Base-by-base conservation (phyloP, 2,329 filamentous ascomycete genomes). In the Apiospora pterosperma region DNA sequence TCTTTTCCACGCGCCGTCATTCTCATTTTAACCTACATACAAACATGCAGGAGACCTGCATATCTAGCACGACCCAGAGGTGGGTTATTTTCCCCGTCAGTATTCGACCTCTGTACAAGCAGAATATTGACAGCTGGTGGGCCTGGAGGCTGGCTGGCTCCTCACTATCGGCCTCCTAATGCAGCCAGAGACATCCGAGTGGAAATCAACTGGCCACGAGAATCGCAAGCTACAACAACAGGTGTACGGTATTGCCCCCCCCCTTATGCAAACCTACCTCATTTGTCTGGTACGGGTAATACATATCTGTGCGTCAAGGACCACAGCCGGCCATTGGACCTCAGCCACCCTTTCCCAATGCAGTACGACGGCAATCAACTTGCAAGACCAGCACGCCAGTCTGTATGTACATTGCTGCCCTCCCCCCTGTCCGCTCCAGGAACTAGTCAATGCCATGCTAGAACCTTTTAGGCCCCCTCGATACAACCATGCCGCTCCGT, bases 401-500 rank as follows among this genome's bases (percentile, higher is more conserved):
- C n/a, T n/a, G 48, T 31, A 34, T 28, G 16, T 55, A 11, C 12
- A 25, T 19, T 34, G 23, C 21, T 14, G 25, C 48, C 16, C 38
- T 7, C 4, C 6, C 25, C 28, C 28, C 48, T 55, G 48, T 8
- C 12, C 48, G 10, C 48, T 55, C 31, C 19, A 28, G 28, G 16
- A 34, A 34, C 48, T 55, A 55, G 48, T 55, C 48, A 34, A 10
- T 34, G 48, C 48, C 48, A 36, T 60, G 21, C 59, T 61, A 61
- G 36, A 61, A 41, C 34, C 36, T 25, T 39, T 39, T 62, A 25
- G 61, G 62, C 64, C 55, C 59, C 52, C 62, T 64, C 36, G 59
- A 70, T 69, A 67, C 65, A 66, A 70, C 70, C 69, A 62, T 68
- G 64, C 63, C 60, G 62, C 66, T 70, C 72, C 73, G 72, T 75